These are phyloP conservation scores for Arxiozyma heterogenica DNA, from an alignment of 1,139 yeast genomes.

Conservation along the genomic window DNA sequence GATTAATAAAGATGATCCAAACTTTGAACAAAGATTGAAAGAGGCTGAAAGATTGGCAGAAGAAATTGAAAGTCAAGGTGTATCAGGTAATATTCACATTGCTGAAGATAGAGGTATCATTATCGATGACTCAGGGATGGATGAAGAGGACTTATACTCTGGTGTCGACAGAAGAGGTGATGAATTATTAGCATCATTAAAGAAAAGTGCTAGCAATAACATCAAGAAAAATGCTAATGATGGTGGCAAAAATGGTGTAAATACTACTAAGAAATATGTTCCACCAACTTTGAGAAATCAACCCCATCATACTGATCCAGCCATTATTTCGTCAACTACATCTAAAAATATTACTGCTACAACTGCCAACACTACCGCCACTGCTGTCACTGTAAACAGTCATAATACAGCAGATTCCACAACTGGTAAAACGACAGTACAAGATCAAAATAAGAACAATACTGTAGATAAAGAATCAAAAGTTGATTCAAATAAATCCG, in stretches of 20 bases:
- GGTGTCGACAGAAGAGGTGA: conserved; percentile 66
- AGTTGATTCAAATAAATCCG: not conserved
- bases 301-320: conserved; percentile 64
- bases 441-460: not conserved
- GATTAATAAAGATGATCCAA: conserved; percentile 67
- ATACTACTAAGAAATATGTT: conserved; percentile 21
- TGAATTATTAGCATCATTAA: conserved; percentile 56
- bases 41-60: conserved; percentile 72
- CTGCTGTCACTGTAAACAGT: too few relatives aligned
- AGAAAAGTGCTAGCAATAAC: conserved; percentile 27
- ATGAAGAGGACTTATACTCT: conserved; percentile 93
- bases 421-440: not conserved
- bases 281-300: conserved; percentile 65
- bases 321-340: conserved; percentile 47
- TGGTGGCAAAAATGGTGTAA: not conserved
- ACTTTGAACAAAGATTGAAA: conserved; percentile 52
- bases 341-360: not conserved
- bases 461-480: not conserved
- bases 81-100: conserved; percentile 63
- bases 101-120: conserved; percentile 83
- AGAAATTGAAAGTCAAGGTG: conserved; percentile 65
- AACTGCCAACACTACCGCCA: not conserved
- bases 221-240: conserved; percentile 3
- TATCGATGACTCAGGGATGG: conserved; percentile 77
- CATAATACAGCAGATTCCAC: not conserved